Base-by-base conservation (phyloP, 192 early-diverging fungal genomes). In the Coemansia sp. region DNA sequence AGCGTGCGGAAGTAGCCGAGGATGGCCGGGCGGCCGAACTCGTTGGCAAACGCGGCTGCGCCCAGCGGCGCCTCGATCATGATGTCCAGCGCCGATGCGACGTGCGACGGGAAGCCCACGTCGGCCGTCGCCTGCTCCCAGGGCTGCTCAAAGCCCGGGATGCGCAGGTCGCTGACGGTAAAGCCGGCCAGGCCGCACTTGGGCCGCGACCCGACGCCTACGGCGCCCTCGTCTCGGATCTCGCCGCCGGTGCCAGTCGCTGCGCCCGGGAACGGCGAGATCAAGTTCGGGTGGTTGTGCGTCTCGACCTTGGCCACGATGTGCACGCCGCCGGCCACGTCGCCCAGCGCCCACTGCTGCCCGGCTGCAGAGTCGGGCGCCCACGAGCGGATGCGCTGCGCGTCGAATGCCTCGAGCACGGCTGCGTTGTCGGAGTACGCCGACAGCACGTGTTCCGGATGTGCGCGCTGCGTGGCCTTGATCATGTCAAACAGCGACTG, bases 401-500 rank as follows among this genome's bases (percentile, higher is more conserved):
- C 74, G 11, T 69, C 53, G 25, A 62, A 49, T 30, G 67, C 60
- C 61, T 91, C 84, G 30, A 99, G 72, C 10, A 99, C 96, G 6
- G 98, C 96, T 7, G 98, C 96, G 75, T 99, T 99, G 78, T 99
- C 98, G 29, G 89, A 90, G 82, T 99, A 99, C 34, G 98, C 98
- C 4, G 94, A 96, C 36, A 98, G 74, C 30, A 95, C 94, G 60
- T 90, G 81, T 64, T 87, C 65, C 13, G 95, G 93, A 61, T 91
- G 67, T 18, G 83, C 72, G 60, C 89, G 85, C 73, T 95, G 93
- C 8, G 98, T 99, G 67, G 95, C 93, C 60, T 85, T 83, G 78
- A 99, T 98, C 96, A 95, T 95, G 59, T 86, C 89, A 78, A 99
- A 98, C 47, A 99, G 85, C 18, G 96, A 98, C 30, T 85, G 69